phyloP scores from a whole-genome alignment of 129 eudicot genomes.

The Pulicaria dysenterica region DNA sequence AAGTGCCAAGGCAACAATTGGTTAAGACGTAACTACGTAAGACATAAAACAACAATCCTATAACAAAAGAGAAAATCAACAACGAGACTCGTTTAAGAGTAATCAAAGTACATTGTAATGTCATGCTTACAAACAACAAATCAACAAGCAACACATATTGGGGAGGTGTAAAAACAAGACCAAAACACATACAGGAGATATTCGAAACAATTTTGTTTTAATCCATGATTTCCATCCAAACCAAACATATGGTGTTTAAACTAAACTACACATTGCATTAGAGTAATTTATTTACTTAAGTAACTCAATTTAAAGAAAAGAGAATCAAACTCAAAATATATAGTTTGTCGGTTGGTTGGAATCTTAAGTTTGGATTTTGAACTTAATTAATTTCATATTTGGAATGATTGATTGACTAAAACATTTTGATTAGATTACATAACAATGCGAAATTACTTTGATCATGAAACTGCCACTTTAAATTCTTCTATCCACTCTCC shows the following conservation, averaged over 20 bases:
- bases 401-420: neutral
- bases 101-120: neutral
- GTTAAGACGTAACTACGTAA: neutral
- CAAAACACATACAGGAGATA: neutral
- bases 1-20: neutral
- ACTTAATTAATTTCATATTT: neutral
- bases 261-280: neutral
- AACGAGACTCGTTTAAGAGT: neutral
- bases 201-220: neutral
- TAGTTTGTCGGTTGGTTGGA: neutral
- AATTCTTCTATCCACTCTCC: neutral
- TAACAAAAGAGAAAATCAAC: neutral
- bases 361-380: neutral
- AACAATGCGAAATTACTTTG: neutral
- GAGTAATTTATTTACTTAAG: neutral
- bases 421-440: neutral
- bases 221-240: neutral
- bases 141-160: neutral
- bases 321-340: neutral
- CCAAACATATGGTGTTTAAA: neutral
- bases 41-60: neutral
- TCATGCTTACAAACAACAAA: neutral
- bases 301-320: neutral
- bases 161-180: slow-evolving; percentile 2
- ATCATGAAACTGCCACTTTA: slow-evolving; percentile 13